phyloP scores from a whole-genome alignment of 1,284 basidiomycete genomes.

The Marasmius oreades region DNA sequence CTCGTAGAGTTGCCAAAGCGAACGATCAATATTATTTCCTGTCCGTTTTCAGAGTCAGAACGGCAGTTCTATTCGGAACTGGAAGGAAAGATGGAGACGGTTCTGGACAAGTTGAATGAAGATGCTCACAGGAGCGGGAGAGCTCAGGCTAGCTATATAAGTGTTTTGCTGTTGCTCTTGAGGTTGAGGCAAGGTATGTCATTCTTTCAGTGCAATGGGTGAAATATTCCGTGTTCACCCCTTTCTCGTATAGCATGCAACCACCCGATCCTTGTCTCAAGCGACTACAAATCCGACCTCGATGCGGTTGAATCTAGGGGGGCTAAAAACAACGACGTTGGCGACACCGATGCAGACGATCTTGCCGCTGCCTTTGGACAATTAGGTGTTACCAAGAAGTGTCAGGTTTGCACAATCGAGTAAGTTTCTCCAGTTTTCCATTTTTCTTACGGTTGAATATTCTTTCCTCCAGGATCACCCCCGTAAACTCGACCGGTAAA shows the following conservation, averaged over 20 bases:
- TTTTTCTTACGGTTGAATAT: background rate
- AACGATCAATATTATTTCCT: slow-evolving; percentile 69
- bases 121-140: slow-evolving; percentile 44
- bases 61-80: slow-evolving; percentile 80
- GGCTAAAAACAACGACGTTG: slow-evolving; percentile 44
- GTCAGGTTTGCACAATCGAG: slow-evolving; percentile 72
- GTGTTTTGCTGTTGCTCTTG: slow-evolving; percentile 81
- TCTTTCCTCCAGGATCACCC: background rate
- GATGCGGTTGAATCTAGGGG: slow-evolving; percentile 70
- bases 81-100: slow-evolving; percentile 69
- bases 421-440: slow-evolving; percentile 34
- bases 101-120: slow-evolving; percentile 68
- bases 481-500: slow-evolving; percentile 7
- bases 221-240: background rate
- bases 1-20: slow-evolving; percentile 84
- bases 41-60: slow-evolving; percentile 73
- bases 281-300: slow-evolving; percentile 67
- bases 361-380: slow-evolving; percentile 75
- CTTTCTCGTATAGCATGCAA: slow-evolving; percentile 65
- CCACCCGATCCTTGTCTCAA: slow-evolving; percentile 79
- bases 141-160: slow-evolving; percentile 65
- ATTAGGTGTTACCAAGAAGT: slow-evolving; percentile 67
- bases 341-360: slow-evolving; percentile 64
- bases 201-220: background rate
- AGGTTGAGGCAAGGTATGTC: slow-evolving; percentile 81